Base-by-base conservation (phyloP, 1,284 basidiomycete species). In the Gymnopus androsaceus region DNA sequence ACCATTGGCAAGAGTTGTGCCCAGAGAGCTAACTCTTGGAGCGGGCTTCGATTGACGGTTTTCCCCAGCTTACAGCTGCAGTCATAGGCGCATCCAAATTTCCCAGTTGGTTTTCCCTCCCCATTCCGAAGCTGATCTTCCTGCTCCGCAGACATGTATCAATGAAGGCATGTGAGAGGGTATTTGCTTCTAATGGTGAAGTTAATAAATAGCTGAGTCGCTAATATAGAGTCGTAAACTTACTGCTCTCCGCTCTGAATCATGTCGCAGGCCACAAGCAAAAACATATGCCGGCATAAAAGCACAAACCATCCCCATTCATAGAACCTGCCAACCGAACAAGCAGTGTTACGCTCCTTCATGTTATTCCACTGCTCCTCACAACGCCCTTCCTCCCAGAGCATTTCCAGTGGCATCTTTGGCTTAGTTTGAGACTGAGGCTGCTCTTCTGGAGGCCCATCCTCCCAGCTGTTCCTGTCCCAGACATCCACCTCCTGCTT, bases 401-500 rank as follows among this genome's bases (percentile, higher is more conserved):
- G 31, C 31, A 7, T 6, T 14, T 33, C 7, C 31, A 33, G 6
- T 6, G 14, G 6, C 31, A 6, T 14, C 6, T 6, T 14, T 33
- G 14, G 7, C 6, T 6, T 6, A 6, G 31, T 33, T 7, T 33
- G 7, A 33, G 31, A 14, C 6, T 7, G 7, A 6, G 31, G 31
- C 6, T 33, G 33, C 25, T 23, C 31, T 37, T 58, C 25, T n/a
- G n/a, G n/a, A n/a, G n/a, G n/a, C 52, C 44, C 11, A 11, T 4
- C 60, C 60, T 40, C 25, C 21, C 25, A 33, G 21, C n/a, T 21
- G 8, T 52, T n/a, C 21, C 42, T 12, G 9, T 19, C 57, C 64
- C 64, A 63, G 21, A 30, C 6, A 47, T 67, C 63, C 2, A 66
- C 66, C 27, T 55, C 42, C 30, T 64, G 61, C 8, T 58, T 51